Base-by-base conservation (phyloP, 139 green algal genomes). In the Asterochloris sp. region DNA sequence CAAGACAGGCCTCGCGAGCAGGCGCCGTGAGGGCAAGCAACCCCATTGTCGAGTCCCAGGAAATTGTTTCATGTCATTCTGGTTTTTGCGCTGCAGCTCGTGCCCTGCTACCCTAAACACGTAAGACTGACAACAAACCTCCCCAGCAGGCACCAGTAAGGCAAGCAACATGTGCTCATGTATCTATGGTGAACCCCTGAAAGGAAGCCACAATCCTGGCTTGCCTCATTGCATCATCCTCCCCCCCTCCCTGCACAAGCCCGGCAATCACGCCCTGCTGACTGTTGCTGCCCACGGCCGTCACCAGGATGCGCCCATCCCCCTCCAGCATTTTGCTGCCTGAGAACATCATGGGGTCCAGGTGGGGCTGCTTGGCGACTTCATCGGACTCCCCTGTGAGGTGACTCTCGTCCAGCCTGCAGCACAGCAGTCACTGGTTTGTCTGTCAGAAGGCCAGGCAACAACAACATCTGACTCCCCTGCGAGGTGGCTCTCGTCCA, bases 381-480 rank as follows among this genome's bases (percentile, higher is more conserved):
- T 95, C 90, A 47, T 96, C 91, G 1, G 81, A 69, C 83, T 96
- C 93, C 0, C 94, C 94, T 12, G 93, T 96, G 73, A 96, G 82
- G 76, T 96, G 91, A 68, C 88, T 93, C 85, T 97, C 94, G 78
- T 97, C 94, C 60, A 96, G 85, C 83, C 91, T 94, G 87, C 26
- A 83, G 0, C 38, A 54, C 6, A 54, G 38, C 38, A 54, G 38
- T 54, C 4, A 21, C 17, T 71, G 66, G 21, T 4, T 71, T 2
- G 10, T 21, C 9, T 24, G 1, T 10, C 66, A 24, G 4, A 2
- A 71, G 66, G 19, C 4, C 66, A 21, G 19, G 17, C 21, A 21
- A 10, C 17, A 69, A 69, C 16, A 16, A 24, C 64, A 14, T 69
- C 64, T 69, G 64, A 14, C 64, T 69, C 64, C 64, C 64, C 64